phyloP scores from a whole-genome alignment of 306 rosid species.

The Rosa multiflora region DNA sequence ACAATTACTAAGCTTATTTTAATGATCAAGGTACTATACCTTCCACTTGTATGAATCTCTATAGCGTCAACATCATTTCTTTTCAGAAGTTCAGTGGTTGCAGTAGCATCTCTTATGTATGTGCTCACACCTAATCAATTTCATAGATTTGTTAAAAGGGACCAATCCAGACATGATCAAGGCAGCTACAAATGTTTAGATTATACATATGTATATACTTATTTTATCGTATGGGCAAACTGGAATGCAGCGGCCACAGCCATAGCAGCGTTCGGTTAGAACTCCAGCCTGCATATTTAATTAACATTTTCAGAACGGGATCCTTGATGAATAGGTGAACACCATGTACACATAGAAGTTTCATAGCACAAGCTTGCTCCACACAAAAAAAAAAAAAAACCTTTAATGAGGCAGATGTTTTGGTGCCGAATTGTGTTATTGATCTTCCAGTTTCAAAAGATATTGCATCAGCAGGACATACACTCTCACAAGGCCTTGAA shows the following conservation, averaged over 20 bases:
- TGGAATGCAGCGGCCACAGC: constrained; percentile 96
- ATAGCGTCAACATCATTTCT: constrained; percentile 72
- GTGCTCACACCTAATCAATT: constrained; percentile 58
- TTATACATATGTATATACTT: constrained; percentile 41
- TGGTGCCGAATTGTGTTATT: constrained; percentile 26
- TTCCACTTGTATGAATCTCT: constrained; percentile 90
- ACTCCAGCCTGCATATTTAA: constrained; percentile 67
- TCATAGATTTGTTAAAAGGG: constrained; percentile 6
- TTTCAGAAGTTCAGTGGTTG: constrained; percentile 61
- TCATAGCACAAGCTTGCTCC: too few species aligned
- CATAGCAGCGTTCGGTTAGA: constrained; percentile 87
- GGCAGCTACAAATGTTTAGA: neutral
- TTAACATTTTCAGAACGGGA: neutral
- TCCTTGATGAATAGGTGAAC: neutral
- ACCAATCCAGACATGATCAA: constrained; percentile 3
- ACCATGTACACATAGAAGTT: neutral
- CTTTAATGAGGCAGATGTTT: constrained; percentile 30
- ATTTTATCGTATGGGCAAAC: constrained; percentile 90
- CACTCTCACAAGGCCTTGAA: constrained; percentile 68
- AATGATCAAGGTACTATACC: constrained; percentile 40
- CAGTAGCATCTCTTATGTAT: constrained; percentile 62
- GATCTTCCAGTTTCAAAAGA: constrained; percentile 39
- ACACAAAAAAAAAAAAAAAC: constrained; percentile 22
- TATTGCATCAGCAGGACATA: constrained; percentile 95
- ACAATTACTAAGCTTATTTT: neutral